These are phyloP conservation scores for Mycogone perniciosa DNA, from an alignment of 2,329 filamentous ascomycete genomes.

Conservation along the genomic window DNA sequence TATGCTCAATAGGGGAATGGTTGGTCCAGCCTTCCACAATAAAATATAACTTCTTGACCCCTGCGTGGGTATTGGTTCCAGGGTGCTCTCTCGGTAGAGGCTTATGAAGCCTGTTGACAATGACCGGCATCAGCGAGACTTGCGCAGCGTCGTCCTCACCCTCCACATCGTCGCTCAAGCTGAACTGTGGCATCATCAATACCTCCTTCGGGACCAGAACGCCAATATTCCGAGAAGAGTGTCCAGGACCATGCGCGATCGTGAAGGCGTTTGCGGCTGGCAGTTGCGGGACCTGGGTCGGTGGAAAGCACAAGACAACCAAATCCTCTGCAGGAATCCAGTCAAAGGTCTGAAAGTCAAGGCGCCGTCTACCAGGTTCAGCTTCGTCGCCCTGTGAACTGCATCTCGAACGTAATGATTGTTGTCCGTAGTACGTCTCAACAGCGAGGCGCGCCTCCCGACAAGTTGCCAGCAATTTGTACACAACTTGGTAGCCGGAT, in stretches of 20 bases:
- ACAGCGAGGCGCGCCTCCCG: background rate
- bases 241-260: background rate
- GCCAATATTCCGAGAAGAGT: slow-evolving; percentile 2
- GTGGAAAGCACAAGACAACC: slow-evolving; percentile 7
- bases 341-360: slow-evolving; percentile 10
- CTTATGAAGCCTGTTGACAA: slow-evolving; percentile 3
- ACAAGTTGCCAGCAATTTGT: slow-evolving; percentile 4
- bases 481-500: slow-evolving; percentile 8
- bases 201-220: slow-evolving; percentile 2
- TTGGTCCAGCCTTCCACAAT: slow-evolving; percentile 6
- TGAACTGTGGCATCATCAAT: background rate
- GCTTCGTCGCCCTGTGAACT: background rate
- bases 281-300: slow-evolving; percentile 1
- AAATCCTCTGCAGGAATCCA: slow-evolving; percentile 10
- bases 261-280: slow-evolving; percentile 3
- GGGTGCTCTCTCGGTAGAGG: background rate
- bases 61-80: background rate
- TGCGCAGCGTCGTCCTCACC: slow-evolving; percentile 5
- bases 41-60: slow-evolving; percentile 8
- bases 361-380: background rate
- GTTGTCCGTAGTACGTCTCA: slow-evolving; percentile 4
- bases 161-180: background rate
- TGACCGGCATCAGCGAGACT: slow-evolving; percentile 4
- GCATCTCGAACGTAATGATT: background rate
- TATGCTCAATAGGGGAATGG: background rate